Percentiles rank a stretch among this genome's conserved stretches.
phyloP scores from a whole-genome alignment of 345 rosid genomes.

The Salix arbutifolia region DNA sequence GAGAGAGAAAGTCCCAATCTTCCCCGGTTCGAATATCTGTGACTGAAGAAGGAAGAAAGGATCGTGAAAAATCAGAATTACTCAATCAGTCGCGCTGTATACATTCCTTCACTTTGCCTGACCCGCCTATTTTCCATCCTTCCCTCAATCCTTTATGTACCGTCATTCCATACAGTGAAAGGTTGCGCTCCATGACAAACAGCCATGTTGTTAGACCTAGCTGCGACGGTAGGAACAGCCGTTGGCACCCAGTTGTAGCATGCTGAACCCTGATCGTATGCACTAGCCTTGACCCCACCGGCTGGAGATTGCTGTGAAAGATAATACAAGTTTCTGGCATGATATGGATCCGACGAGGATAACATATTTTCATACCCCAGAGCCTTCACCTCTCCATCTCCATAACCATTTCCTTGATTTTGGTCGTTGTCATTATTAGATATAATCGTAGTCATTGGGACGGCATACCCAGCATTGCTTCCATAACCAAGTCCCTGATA shows the following conservation, averaged over 20 bases:
- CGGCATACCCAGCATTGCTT: conserved; percentile 23
- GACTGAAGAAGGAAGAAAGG: conserved; percentile 12
- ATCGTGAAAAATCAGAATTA: conserved; percentile 3
- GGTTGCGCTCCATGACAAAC: conserved; percentile 48
- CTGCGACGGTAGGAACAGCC: conserved; percentile 33
- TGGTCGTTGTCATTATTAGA: conserved; percentile 21
- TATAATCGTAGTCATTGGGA: conserved; percentile 35
- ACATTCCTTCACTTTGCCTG: neutral
- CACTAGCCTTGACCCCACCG: conserved; percentile 14
- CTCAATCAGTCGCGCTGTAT: conserved; percentile 18
- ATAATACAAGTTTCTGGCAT: conserved; percentile 42
- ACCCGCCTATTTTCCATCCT: no score
- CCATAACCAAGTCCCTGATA: neutral
- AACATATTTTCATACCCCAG: conserved; percentile 25
- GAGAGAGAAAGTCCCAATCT: conserved; percentile 9
- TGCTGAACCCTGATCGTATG: conserved; percentile 21
- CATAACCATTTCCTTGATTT: conserved; percentile 26
- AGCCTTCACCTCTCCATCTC: conserved; percentile 21
- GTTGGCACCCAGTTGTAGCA: conserved; percentile 45
- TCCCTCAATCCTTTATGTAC: conserved; percentile 16
- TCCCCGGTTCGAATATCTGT: conserved; percentile 9
- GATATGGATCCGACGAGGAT: conserved; percentile 34
- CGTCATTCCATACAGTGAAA: conserved; percentile 58
- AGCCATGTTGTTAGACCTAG: conserved; percentile 39
- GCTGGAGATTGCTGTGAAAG: conserved; percentile 33